Evolutionary conservation across 2,329 filamentous ascomycete species (phyloP), one percentile per base, ranked within the genome.

Genomic region (Diaporthe sp.): DNA sequence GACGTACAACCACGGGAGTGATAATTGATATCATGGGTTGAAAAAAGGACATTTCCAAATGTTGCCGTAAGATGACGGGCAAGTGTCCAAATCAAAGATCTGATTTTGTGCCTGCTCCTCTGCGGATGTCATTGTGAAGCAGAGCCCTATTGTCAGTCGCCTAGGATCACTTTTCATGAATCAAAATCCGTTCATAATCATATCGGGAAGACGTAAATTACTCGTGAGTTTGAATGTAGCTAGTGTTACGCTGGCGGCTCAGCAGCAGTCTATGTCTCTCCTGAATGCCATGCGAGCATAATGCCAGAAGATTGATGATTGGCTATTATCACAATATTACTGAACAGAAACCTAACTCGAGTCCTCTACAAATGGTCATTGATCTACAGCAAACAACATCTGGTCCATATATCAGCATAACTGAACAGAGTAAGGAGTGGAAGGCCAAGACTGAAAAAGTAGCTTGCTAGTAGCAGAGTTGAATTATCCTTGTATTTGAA

Each of bases 1-100:
- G 0, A 22, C 3, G 4, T 7, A 1, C 19, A 22, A 47, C 2
- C 17, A 22, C 7, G 2, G 22, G 17, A 6, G 3, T 45, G 5
- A 45, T 45, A 45, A 19, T 19, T 22, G 22, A 6, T 17, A 22
- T 47, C 19, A 19, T 4, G 19, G 17, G 0, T 17, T 42, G 0
- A 9, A 47, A 19, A 47, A 22, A 22, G 0, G 0, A 8, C 1
- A 19, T 3, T 45, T 19, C 8, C 42, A 47, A 22, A 47, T 6
- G 17, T 19, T 22, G 42, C 17, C 0, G 9, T 19, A 22, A 47
- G 17, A 45, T 45, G 3, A 8, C 1, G 1, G 9, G 17, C 0
- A 45, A 22, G 6, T 2, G 6, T 45, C 3, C 42, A 9, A 45
- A 8, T 19, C 1, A 9, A 47, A 3, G 22, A 0, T 47, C 22